Evolutionary conservation across 2,329 filamentous ascomycete species (phyloP).

Genomic region (Colletotrichum caudatum): DNA sequence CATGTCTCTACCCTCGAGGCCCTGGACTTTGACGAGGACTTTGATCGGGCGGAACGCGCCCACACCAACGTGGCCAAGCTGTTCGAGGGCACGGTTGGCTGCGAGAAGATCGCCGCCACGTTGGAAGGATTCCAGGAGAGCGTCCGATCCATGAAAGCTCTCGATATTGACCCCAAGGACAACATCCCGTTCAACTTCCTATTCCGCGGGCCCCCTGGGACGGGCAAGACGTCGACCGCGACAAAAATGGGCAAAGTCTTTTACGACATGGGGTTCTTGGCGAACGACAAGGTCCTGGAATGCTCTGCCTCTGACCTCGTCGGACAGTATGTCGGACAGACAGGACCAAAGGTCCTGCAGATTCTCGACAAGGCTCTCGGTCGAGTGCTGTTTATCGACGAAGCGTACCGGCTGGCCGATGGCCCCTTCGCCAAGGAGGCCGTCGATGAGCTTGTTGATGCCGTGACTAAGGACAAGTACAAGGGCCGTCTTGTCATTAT

Average conservation of each 20-base stretch:
- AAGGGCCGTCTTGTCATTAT: constrained; percentile 73
- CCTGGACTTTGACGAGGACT: constrained; percentile 70
- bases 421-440: constrained; percentile 69
- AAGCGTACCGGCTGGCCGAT: constrained; percentile 74
- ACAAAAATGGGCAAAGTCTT: constrained; percentile 81
- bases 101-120: constrained; percentile 64
- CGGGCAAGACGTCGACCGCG: constrained; percentile 80
- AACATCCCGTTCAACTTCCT: constrained; percentile 76
- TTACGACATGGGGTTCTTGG: constrained; percentile 74
- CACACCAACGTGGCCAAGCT: constrained; percentile 64
- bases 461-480: constrained; percentile 67
- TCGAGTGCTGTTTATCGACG: constrained; percentile 77
- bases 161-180: constrained; percentile 67
- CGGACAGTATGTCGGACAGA: constrained; percentile 76
- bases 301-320: constrained; percentile 77
- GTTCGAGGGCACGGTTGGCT: constrained; percentile 70
- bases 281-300: constrained; percentile 70
- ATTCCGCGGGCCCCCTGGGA: constrained; percentile 75
- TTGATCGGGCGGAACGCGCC: constrained; percentile 62
- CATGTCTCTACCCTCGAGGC: constrained; percentile 48
- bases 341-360: constrained; percentile 73
- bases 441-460: constrained; percentile 65
- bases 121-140: constrained; percentile 67
- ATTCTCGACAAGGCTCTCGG: constrained; percentile 73
- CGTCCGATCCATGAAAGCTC: constrained; percentile 62